phyloP scores from a whole-genome alignment of 352 stramenopile genomes.

The Globisporangium nodosum region DNA sequence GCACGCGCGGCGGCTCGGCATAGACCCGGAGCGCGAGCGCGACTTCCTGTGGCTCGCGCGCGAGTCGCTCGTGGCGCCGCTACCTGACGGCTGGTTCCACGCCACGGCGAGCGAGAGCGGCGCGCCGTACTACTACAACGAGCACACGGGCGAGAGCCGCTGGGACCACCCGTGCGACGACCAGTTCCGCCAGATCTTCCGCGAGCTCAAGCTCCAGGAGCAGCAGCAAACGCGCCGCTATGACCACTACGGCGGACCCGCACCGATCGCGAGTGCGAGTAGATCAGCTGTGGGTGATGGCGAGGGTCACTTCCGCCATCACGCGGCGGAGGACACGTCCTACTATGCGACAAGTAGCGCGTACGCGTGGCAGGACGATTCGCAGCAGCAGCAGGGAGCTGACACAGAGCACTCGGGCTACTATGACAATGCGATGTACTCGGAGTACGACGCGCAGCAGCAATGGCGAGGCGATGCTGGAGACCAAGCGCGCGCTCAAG shows the following conservation, averaged over 20 bases:
- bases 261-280: neutral
- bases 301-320: neutral
- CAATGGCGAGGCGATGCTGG: slow-evolving; percentile 3
- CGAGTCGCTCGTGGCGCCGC: slow-evolving; percentile 62
- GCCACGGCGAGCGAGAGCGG: slow-evolving; percentile 52
- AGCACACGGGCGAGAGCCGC: slow-evolving; percentile 64
- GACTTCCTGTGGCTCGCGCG: slow-evolving; percentile 73
- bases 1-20: slow-evolving; percentile 60
- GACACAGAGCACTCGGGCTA: neutral
- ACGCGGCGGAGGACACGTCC: slow-evolving; percentile 2
- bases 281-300: no score
- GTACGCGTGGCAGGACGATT: slow-evolving; percentile 12
- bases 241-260: slow-evolving; percentile 3
- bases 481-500: neutral
- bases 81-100: slow-evolving; percentile 70
- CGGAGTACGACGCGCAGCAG: slow-evolving; percentile 4
- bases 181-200: slow-evolving; percentile 52
- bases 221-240: slow-evolving; percentile 5
- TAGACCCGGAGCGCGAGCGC: slow-evolving; percentile 44
- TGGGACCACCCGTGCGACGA: slow-evolving; percentile 82
- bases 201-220: slow-evolving; percentile 32
- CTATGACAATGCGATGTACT: slow-evolving; percentile 3
- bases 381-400: neutral
- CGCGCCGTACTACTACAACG: slow-evolving; percentile 79
- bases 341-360: slow-evolving; percentile 6